Percentiles rank a stretch among this genome's conserved stretches.
Evolutionary conservation across 2,329 filamentous ascomycete genomes (phyloP).

Genomic region (Talaromyces islandicus): DNA sequence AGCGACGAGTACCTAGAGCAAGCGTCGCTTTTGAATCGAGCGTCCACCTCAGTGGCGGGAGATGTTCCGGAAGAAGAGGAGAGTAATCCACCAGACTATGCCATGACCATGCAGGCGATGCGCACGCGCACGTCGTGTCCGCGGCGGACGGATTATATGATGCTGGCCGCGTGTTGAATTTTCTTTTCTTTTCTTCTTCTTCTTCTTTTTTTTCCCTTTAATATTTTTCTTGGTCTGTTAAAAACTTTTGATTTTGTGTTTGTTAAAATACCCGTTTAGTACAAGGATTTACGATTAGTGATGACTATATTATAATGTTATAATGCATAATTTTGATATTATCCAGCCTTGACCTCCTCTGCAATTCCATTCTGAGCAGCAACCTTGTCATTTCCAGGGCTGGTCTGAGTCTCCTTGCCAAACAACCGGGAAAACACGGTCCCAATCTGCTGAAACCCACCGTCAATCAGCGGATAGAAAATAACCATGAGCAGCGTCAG

Average conservation of each 20-base stretch:
- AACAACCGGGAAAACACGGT: conserved; percentile 12
- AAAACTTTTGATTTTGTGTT: not conserved
- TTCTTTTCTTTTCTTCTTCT: not conserved
- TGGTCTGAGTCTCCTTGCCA: not conserved
- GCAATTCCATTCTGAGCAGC: not conserved
- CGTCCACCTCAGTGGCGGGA: not conserved
- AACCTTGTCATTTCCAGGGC: not conserved
- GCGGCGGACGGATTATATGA: not conserved
- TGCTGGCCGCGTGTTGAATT: not conserved
- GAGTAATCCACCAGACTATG: not conserved
- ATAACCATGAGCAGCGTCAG: conserved; percentile 44
- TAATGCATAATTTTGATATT: not conserved
- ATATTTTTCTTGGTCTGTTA: not conserved
- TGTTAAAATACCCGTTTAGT: not conserved
- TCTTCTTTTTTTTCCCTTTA: too few relatives aligned
- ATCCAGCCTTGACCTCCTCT: not conserved
- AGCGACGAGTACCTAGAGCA: conserved; percentile 1
- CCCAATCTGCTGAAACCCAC: conserved; percentile 27
- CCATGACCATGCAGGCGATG: not conserved
- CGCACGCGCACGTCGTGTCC: not conserved
- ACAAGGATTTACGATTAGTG: not conserved
- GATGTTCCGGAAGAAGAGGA: not conserved
- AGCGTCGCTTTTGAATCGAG: not conserved
- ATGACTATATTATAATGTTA: not conserved
- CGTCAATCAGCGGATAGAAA: conserved; percentile 47